Base-by-base conservation (phyloP, 2,329 filamentous ascomycete species). In the Aureobasidium vineae region DNA sequence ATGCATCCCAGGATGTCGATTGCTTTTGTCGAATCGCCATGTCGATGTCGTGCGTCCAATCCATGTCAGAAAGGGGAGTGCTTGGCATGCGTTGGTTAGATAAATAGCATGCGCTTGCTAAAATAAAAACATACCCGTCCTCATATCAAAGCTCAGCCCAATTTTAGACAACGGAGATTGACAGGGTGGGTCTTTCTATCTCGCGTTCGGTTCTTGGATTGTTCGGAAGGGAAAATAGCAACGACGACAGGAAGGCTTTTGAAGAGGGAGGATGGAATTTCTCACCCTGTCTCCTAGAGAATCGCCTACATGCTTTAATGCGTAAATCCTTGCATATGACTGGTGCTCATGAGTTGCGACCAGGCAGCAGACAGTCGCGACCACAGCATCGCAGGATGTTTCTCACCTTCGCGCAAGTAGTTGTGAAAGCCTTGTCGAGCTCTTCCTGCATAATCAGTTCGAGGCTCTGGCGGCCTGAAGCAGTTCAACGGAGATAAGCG, bases 401-500 rank as follows among this genome's bases (percentile, higher is more conserved):
- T 13, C 33, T 36, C 33, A 13, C 33, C 33, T 36, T 36, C 8
- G 33, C 10, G 33, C 33, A 36, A 36, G 33, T 36, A 36, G 33
- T 36, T 36, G 33, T 36, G 33, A 36, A 49, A 49, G 13, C 15
- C 23, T 49, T 28, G 28, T 36, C n/a, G 38, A 56, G 13, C 33
- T 11, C 33, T 47, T 31, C 1, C 28, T 38, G 38, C 38, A 59
- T 59, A 38, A 31, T 38, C 28, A 59, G 38, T 26, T 33, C 43
- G 40, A 47, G 26, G 56, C 52, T 53, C 50, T 26, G 36, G 6
- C 6, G 15, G 23, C 23, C 26, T 16, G 23, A 47, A 47, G 23
- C 6, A 28, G 19, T 60, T 23, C 40, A 36, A 60, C 57, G 57
- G 57, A 61, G 36, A 36, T 61, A 61, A 61, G 57, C 49, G 5